Evolutionary conservation across 495 filamentous ascomycete species (phyloP).

Genomic region (Hypoxylon fuscum): DNA sequence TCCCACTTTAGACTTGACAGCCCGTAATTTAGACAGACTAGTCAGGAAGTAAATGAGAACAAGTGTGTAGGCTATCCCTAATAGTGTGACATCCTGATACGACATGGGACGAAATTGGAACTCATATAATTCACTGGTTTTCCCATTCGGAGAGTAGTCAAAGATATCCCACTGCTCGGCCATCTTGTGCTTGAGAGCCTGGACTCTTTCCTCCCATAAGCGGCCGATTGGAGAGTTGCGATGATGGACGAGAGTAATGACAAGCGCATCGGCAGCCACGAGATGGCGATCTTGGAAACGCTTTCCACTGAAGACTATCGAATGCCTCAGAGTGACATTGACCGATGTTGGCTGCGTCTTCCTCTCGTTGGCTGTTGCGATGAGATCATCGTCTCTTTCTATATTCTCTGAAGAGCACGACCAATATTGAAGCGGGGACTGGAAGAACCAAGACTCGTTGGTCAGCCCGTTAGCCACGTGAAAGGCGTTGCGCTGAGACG

Average conservation of each 20-base stretch:
- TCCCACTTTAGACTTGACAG: conserved; percentile 73
- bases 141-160: conserved; percentile 64
- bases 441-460: conserved; percentile 68
- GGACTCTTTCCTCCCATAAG: conserved; percentile 65
- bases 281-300: conserved; percentile 68
- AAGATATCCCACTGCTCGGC: conserved; percentile 63
- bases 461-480: conserved; percentile 62
- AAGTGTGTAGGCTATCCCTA: conserved; percentile 67
- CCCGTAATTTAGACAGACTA: conserved; percentile 67
- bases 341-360: conserved; percentile 63
- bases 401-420: conserved; percentile 66
- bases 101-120: conserved; percentile 76
- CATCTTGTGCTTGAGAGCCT: conserved; percentile 54
- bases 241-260: conserved; percentile 74
- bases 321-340: conserved; percentile 75
- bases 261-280: conserved; percentile 73
- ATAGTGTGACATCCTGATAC: conserved; percentile 62
- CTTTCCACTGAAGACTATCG: conserved; percentile 79
- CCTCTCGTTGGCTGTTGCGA: conserved; percentile 69
- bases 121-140: conserved; percentile 69
- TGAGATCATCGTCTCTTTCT: conserved; percentile 63
- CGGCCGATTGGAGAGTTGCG: conserved; percentile 64
- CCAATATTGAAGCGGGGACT: conserved; percentile 81
- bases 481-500: conserved; percentile 55
- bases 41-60: conserved; percentile 65